Evolutionary conservation across 805 yeast species (phyloP).

Genomic region (Starmera amethionina): DNA sequence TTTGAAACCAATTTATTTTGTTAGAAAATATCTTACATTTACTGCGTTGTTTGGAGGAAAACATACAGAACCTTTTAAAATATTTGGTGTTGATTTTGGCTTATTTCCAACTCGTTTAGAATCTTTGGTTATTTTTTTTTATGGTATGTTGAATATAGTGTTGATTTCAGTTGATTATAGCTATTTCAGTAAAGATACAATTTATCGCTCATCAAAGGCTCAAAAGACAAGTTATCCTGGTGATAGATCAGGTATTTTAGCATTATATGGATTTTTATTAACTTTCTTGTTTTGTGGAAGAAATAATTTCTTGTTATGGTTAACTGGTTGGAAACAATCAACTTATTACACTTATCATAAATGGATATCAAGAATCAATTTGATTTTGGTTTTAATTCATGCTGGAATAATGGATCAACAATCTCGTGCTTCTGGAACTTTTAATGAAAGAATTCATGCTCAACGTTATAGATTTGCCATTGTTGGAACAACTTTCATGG

Average conservation of each 20-base stretch:
- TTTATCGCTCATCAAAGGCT: too few species aligned
- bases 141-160: too few species aligned
- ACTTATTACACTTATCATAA: constrained; percentile 61
- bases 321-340: constrained; percentile 56
- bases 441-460: constrained; percentile 3
- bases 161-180: too few species aligned
- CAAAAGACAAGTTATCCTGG: constrained; percentile 8
- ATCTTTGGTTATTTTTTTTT: too few species aligned
- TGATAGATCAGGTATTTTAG: constrained; percentile 15
- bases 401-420: constrained; percentile 21
- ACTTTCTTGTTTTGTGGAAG: constrained; percentile 59
- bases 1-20: too few species aligned
- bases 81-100: too few species aligned
- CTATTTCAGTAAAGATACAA: too few species aligned
- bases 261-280: constrained; percentile 39
- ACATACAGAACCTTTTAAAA: too few species aligned
- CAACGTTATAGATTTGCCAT: constrained; percentile 15
- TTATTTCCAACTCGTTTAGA: too few species aligned
- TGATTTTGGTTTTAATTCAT: constrained; percentile 35
- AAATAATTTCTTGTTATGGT: constrained; percentile 51
- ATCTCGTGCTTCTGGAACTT: constrained; percentile 10
- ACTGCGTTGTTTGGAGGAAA: too few species aligned
- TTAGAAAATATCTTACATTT: too few species aligned
- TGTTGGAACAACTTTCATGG: constrained; percentile 5
- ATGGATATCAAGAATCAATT: constrained; percentile 43